Evolutionary conservation across 2,329 filamentous ascomycete genomes (phyloP), one percentile per base, ranked within the genome.

Genomic region (Sarocladiaceae sp.): DNA sequence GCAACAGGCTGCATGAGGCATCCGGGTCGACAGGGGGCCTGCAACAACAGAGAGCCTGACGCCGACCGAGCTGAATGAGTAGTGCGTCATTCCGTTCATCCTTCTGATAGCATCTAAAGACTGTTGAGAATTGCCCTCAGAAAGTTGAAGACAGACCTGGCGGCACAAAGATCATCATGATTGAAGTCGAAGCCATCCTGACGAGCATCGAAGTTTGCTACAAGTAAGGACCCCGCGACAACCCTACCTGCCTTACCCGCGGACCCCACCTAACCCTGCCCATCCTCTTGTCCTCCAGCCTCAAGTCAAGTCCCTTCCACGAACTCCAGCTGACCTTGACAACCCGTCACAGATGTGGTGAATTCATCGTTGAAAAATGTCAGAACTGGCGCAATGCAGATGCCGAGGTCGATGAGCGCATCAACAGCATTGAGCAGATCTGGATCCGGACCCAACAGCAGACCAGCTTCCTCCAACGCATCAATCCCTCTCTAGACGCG

Each of bases 191-290:
- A 21, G n/a, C 16, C 27, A 23, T 40, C 27, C 11, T 45, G 35
- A 20, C 45, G 35, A n/a, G 46, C 33, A 2, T 41, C n/a, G 34
- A 39, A 21, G 4, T 39, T 13, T 39, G 34, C 26, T 39, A 24
- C 10, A 39, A 39, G 34, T 39, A 26, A 24, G 34, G 13, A n/a
- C 26, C 26, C 26, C 26, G 13, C 26, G 9, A 29, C 7, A 29
- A 7, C 26, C 26, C 26, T 7, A 29, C 7, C 9, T 29, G 13
- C 26, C 26, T 29, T 40, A 24, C 62, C 48, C 33, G 47, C 31
- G 20, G 62, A 53, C 48, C 64, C 62, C 23, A 16, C 47, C 3
- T 13, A 29, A 29, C 7, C 26, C 26, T 29, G 9, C 9, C 26
- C 13, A 29, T 13, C 7, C 9, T 33, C 32, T 16, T 10, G 32